These are phyloP conservation scores for Blastocystis sp. DNA, from an alignment of 352 stramenopile genomes.

Conservation along the genomic window DNA sequence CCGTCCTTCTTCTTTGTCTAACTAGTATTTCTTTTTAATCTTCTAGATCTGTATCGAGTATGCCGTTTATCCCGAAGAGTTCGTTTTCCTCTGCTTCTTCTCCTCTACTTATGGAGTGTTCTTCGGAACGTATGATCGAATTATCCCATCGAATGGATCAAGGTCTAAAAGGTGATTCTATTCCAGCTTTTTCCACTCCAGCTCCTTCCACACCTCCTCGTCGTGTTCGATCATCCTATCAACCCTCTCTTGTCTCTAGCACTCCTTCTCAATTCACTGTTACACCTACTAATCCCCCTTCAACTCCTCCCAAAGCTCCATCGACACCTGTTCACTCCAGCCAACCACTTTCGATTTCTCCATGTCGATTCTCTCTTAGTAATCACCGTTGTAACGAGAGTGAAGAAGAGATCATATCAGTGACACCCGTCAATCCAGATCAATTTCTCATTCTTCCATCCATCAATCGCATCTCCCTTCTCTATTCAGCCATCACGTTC, in stretches of 20 bases:
- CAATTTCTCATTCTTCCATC: background rate
- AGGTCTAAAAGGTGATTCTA: background rate
- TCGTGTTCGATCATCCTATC: background rate
- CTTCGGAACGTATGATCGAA: background rate
- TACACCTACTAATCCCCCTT: background rate
- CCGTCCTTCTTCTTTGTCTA: slow-evolving; percentile 31
- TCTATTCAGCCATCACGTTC: background rate
- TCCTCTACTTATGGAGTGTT: background rate
- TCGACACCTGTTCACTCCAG: background rate
- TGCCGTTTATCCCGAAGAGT: slow-evolving; percentile 27
- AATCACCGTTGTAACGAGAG: background rate
- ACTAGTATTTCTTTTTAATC: background rate
- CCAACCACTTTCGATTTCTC: background rate
- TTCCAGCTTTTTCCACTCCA: too few species aligned
- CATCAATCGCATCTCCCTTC: background rate
- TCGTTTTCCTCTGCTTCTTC: background rate
- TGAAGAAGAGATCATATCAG: background rate
- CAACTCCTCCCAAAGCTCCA: background rate
- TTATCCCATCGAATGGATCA: background rate
- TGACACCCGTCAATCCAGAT: background rate
- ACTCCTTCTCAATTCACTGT: background rate
- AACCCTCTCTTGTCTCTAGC: background rate
- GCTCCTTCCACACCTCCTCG: background rate
- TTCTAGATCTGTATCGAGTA: background rate
- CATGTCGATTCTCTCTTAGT: background rate